Percentiles rank a stretch among this genome's conserved stretches.
Conservation (phyloP, 2,329 filamentous ascomycete species). For the Fusarium sp. region DNA sequence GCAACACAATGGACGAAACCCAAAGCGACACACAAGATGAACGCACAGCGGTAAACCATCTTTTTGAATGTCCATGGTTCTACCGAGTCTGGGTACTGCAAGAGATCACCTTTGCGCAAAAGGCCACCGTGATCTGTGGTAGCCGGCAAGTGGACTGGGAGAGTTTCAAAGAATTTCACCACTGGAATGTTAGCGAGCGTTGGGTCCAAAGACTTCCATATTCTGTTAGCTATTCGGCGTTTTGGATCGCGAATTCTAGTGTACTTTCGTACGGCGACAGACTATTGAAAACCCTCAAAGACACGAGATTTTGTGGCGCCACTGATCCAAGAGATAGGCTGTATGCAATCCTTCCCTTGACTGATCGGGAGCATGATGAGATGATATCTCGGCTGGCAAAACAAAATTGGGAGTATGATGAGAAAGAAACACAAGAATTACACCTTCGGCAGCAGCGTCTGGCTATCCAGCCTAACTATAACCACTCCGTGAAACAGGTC, state of each 20-base stretch:
- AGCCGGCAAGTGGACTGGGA: neutral
- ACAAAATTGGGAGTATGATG: neutral
- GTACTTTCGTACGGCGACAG: neutral
- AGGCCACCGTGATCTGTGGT: neutral
- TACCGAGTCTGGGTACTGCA: neutral
- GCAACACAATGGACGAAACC: no score
- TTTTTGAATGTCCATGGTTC: neutral
- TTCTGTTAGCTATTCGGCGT: neutral
- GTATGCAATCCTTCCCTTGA: neutral
- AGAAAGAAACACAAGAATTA: neutral
- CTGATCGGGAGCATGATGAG: neutral
- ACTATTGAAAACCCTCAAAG: neutral
- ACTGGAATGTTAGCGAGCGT: neutral
- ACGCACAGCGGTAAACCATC: neutral
- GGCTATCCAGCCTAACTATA: neutral
- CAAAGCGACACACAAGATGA: neutral
- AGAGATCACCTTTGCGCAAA: neutral
- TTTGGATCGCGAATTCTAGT: no score
- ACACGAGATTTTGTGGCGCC: neutral
- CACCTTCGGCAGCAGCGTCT: neutral
- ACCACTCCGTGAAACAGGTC: neutral
- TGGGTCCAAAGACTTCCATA: neutral
- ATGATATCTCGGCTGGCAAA: neutral
- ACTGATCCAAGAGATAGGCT: conserved; percentile 1
- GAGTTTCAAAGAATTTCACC: neutral